A percentile compares a stretch with the other conserved stretches of the same genome.
Evolutionary conservation across 2,329 filamentous ascomycete genomes (phyloP).

Genomic region (Didymella pomorum): DNA sequence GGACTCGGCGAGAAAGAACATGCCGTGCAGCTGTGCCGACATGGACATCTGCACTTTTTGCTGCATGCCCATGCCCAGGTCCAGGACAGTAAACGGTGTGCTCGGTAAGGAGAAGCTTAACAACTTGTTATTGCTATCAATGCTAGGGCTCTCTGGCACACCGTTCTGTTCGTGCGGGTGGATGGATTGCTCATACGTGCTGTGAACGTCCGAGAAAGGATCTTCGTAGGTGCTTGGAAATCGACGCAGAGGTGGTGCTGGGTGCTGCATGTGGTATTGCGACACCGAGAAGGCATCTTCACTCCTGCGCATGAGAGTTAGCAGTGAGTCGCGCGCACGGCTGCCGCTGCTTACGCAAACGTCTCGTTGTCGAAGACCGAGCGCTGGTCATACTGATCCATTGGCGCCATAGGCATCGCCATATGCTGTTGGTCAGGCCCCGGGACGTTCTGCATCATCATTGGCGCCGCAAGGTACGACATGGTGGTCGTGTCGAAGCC

Average conservation of each 20-base stretch:
- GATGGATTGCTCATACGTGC: constrained; percentile 56
- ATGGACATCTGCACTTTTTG: constrained; percentile 71
- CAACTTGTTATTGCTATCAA: constrained; percentile 69
- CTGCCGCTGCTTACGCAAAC: constrained; percentile 59
- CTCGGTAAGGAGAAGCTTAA: constrained; percentile 60
- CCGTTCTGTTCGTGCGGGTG: constrained; percentile 56
- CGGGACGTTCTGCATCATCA: constrained; percentile 63
- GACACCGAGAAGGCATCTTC: constrained; percentile 58
- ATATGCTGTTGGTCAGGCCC: constrained; percentile 51
- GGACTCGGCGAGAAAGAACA: constrained; percentile 88
- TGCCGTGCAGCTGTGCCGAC: constrained; percentile 81
- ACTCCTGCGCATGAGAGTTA: constrained; percentile 52
- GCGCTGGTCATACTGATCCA: constrained; percentile 66
- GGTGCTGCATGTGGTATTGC: constrained; percentile 52
- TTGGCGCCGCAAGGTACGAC: constrained; percentile 67
- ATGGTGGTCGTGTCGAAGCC: constrained; percentile 68
- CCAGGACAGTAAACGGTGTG: constrained; percentile 67
- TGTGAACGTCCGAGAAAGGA: constrained; percentile 60
- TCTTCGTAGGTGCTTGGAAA: constrained; percentile 61
- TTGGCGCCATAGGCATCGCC: constrained; percentile 55
- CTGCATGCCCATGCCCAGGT: constrained; percentile 67
- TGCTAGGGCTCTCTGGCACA: constrained; percentile 62
- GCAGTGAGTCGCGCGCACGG: constrained; percentile 24
- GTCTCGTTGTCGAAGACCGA: constrained; percentile 68
- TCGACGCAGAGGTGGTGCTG: constrained; percentile 56